Evolutionary conservation across 345 rosid species (phyloP).

Genomic region (Aquilaria yunnanensis): DNA sequence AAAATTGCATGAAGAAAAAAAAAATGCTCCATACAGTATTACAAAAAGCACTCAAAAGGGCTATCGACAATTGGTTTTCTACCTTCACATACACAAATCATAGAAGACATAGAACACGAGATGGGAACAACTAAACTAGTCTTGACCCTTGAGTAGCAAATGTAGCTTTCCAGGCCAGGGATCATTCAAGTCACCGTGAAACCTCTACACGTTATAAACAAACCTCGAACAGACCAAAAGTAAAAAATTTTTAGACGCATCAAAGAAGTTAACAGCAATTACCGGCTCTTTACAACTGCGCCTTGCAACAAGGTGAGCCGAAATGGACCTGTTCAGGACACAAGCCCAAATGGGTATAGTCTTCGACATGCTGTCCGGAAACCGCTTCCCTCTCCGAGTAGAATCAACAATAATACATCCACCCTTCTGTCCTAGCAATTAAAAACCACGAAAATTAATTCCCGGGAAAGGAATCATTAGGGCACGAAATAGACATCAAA

Average conservation of each 20-base stretch:
- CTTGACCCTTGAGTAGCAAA: too few relatives aligned
- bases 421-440: slow-evolving; percentile 72
- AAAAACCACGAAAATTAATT: slow-evolving; percentile 13
- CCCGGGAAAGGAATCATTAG: not conserved
- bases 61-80: too few relatives aligned
- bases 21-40: too few relatives aligned
- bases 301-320: slow-evolving; percentile 27
- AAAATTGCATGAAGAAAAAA: too few relatives aligned
- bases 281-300: slow-evolving; percentile 33
- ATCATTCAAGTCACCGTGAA: too few relatives aligned
- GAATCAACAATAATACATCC: slow-evolving; percentile 89
- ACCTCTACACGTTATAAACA: not conserved
- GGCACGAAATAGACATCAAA: not conserved
- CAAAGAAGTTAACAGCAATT: slow-evolving; percentile 19
- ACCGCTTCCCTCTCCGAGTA: slow-evolving; percentile 82
- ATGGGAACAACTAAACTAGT: too few relatives aligned
- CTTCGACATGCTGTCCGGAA: slow-evolving; percentile 97
- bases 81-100: too few relatives aligned
- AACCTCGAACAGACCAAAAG: not conserved
- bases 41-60: too few relatives aligned
- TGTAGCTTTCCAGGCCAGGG: too few relatives aligned
- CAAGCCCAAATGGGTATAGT: slow-evolving; percentile 95
- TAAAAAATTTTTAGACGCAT: not conserved
- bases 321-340: slow-evolving; percentile 64
- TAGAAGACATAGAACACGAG: too few relatives aligned